These are phyloP conservation scores for Hypoxylon lienhwacheense DNA, from an alignment of 495 filamentous ascomycete genomes.

Conservation along the genomic window DNA sequence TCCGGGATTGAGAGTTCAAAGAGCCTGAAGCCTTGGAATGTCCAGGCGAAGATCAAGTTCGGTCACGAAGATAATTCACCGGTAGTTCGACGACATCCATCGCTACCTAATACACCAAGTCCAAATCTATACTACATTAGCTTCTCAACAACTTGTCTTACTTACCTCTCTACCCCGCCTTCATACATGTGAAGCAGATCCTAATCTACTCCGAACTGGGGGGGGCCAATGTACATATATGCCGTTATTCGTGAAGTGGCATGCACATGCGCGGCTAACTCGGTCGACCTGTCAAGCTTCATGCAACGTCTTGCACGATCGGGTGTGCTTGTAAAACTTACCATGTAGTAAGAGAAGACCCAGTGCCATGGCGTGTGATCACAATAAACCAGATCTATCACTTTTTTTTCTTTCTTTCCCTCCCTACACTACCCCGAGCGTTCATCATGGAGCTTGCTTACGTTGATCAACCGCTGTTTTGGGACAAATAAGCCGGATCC, in stretches of 20 bases:
- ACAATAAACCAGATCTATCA: conserved; percentile 31
- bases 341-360: conserved; percentile 16
- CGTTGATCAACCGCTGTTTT: conserved; percentile 27
- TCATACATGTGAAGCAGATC: conserved; percentile 31
- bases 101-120: too few species aligned
- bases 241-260: conserved; percentile 24
- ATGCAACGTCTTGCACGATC: conserved; percentile 27
- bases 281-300: conserved; percentile 25
- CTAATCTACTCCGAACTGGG: conserved; percentile 29
- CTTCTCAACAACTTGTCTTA: conserved; percentile 17
- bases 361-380: conserved; percentile 23
- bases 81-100: conserved; percentile 13
- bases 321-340: conserved; percentile 10
- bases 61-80: too few species aligned
- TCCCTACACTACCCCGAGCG: conserved; percentile 8
- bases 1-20: too few species aligned
- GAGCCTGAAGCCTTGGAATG: too few species aligned
- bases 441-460: conserved; percentile 15
- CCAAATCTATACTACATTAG: conserved; percentile 11
- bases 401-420: too few species aligned
- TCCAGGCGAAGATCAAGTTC: not conserved
- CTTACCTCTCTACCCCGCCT: conserved; percentile 18
- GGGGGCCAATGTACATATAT: too few species aligned
- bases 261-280: conserved; percentile 23
- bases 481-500: conserved; percentile 20